Conservation (phyloP, 2,329 filamentous ascomycete genomes). For the Calonectria naviculata region DNA sequence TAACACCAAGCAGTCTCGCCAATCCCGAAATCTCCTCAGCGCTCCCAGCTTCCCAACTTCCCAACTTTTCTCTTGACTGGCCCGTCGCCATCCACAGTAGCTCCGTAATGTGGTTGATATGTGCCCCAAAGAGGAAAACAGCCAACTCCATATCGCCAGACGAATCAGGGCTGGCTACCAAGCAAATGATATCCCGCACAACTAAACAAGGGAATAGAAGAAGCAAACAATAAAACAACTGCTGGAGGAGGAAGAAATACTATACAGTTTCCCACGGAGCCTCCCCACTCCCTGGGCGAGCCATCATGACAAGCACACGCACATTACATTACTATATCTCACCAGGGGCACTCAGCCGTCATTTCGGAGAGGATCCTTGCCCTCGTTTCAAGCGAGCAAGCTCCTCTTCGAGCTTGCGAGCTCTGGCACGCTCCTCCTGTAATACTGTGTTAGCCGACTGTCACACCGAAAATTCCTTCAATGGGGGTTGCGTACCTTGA, state of each 20-base stretch:
- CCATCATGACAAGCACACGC: not conserved
- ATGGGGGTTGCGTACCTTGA: conserved; percentile 54
- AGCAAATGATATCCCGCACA: conserved; percentile 15
- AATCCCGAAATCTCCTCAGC: not conserved
- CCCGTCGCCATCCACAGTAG: conserved; percentile 8
- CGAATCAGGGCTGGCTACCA: conserved; percentile 9
- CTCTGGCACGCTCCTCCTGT: conserved; percentile 62
- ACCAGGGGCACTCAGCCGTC: conserved; percentile 54
- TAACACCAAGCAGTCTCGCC: not conserved
- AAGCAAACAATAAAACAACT: not conserved
- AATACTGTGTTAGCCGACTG: conserved; percentile 41
- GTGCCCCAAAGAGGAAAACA: conserved; percentile 6
- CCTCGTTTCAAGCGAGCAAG: conserved; percentile 55
- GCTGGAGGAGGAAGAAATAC: conserved; percentile 18
- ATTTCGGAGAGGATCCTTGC: conserved; percentile 52
- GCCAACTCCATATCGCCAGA: conserved; percentile 11
- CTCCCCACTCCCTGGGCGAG: not conserved
- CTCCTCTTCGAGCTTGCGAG: conserved; percentile 63
- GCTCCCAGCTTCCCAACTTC: not conserved
- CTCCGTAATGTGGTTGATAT: conserved; percentile 8
- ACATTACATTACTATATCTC: not conserved
- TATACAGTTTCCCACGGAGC: conserved; percentile 23
- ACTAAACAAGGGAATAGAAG: conserved; percentile 19
- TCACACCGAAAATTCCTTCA: not conserved
- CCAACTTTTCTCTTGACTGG: conserved; percentile 11